Evolutionary conservation across 768 basidiomycete genomes (phyloP), one percentile per base, ranked within the genome.

Genomic region (Pholiota microspora): DNA sequence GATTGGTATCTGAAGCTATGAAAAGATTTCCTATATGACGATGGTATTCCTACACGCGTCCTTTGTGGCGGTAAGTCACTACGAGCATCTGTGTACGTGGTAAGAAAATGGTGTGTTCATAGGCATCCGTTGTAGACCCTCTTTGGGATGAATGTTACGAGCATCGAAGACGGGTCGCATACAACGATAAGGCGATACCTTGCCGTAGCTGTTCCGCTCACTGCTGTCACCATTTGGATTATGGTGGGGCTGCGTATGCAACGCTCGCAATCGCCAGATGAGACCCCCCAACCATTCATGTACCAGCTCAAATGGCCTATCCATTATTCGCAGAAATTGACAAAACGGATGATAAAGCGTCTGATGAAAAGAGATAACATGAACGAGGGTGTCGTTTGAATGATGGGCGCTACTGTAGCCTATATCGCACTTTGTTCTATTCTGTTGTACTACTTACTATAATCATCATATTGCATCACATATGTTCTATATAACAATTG

Each of bases 31-130:
- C 0, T 80, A 79, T 51, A 62, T 82, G 5, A 77, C 79, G 0
- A 81, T 80, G 77, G 60, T 81, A 7, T 82, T 81, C 60, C 63
- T 82, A 1, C 79, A 80, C 0, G 78, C 78, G 2, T 74, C 75
- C 10, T 77, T 82, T 35, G 62, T 64, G 13, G 68, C 69, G 24
- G 70, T n/a, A n/a, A n/a, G n/a, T n/a, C n/a, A n/a, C n/a, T n/a
- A n/a, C 71, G 56, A 54, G 66, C 31, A 31, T 40, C 29, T 45
- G 36, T 46, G 18, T 6, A 35, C 24, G 7, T 42, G 38, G n/a
- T 40, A 18, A 21, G 16, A 21, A 10, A 29, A 16, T 31, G 28
- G 44, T 27, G 29, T 52, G 25, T 23, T 23, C 40, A 48, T 25
- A 23, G 16, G 21, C 4, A 12, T 29, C 12, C 24, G n/a, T 36